phyloP scores from a whole-genome alignment of 306 rosid genomes.

The Luffa aegyptiaca region DNA sequence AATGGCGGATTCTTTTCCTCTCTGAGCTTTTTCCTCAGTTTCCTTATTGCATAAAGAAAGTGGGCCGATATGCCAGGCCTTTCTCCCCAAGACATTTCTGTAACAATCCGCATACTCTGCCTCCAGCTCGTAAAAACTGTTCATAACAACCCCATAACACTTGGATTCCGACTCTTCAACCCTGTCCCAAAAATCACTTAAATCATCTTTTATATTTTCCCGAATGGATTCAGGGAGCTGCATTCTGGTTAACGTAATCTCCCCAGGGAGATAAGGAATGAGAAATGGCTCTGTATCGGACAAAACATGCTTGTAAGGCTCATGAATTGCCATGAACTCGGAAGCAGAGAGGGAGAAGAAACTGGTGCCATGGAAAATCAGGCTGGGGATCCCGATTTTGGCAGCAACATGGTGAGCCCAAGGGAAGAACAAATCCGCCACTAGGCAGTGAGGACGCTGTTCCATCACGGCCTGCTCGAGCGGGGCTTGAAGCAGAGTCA shows the following conservation, averaged over 20 bases:
- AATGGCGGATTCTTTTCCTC: constrained; percentile 17
- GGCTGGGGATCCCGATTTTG: constrained; percentile 40
- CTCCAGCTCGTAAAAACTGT: constrained; percentile 31
- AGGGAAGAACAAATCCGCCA: constrained; percentile 38
- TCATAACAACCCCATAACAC: constrained; percentile 16
- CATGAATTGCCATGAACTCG: constrained; percentile 8
- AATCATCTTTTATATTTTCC: not conserved
- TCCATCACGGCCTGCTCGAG: constrained; percentile 27
- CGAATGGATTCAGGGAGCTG: constrained; percentile 12
- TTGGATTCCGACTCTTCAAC: not conserved
- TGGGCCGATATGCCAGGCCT: constrained; percentile 33
- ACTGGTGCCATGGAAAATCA: constrained; percentile 42
- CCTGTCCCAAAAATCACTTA: not conserved
- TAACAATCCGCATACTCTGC: constrained; percentile 21
- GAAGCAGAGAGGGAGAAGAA: constrained; percentile 28
- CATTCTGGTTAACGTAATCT: constrained; percentile 23
- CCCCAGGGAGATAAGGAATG: constrained; percentile 39
- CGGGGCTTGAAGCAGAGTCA: constrained; percentile 15
- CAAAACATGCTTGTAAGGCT: constrained; percentile 32
- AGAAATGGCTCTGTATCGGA: constrained; percentile 31
- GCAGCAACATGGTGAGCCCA: constrained; percentile 37
- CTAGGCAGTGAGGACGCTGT: constrained; percentile 27
- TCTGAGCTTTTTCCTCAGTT: constrained; percentile 3
- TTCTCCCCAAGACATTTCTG: constrained; percentile 14
- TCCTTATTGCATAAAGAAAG: constrained; percentile 15